Conservation (phyloP, 1,284 basidiomycete genomes). For the Blastosporella zonata region DNA sequence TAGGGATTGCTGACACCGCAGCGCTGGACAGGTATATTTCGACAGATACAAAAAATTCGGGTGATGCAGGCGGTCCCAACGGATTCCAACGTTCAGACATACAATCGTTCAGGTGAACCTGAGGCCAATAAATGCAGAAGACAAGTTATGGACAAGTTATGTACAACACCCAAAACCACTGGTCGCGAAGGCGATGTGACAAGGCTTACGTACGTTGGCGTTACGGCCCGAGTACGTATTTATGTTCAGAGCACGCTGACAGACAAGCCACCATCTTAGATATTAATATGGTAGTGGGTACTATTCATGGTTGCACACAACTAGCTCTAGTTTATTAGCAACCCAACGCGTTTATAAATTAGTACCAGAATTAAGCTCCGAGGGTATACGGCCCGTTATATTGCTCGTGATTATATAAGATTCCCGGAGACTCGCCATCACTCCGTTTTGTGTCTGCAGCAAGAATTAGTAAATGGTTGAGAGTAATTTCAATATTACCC, state of each 20-base stretch:
- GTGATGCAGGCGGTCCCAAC: conserved; percentile 20
- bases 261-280: too few relatives aligned
- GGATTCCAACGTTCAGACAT: conserved; percentile 26
- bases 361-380: conserved; percentile 32
- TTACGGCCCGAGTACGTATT: too few relatives aligned
- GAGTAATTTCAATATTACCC: conserved; percentile 11
- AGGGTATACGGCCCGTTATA: conserved; percentile 33
- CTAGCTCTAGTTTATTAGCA: conserved; percentile 10
- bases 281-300: too few relatives aligned
- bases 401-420: conserved; percentile 27
- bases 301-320: neutral
- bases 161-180: too few relatives aligned
- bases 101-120: neutral
- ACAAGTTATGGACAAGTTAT: too few relatives aligned
- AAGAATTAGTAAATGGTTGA: neutral
- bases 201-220: too few relatives aligned
- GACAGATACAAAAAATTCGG: conserved; percentile 48
- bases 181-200: too few relatives aligned
- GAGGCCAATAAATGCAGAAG: neutral
- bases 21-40: conserved; percentile 65
- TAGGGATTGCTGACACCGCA: conserved; percentile 50
- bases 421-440: conserved; percentile 17
- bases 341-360: conserved; percentile 25
- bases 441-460: conserved; percentile 27
- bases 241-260: too few relatives aligned